phyloP scores from a whole-genome alignment of 805 yeast genomes.

The Tetrapisispora namnaoensis region DNA sequence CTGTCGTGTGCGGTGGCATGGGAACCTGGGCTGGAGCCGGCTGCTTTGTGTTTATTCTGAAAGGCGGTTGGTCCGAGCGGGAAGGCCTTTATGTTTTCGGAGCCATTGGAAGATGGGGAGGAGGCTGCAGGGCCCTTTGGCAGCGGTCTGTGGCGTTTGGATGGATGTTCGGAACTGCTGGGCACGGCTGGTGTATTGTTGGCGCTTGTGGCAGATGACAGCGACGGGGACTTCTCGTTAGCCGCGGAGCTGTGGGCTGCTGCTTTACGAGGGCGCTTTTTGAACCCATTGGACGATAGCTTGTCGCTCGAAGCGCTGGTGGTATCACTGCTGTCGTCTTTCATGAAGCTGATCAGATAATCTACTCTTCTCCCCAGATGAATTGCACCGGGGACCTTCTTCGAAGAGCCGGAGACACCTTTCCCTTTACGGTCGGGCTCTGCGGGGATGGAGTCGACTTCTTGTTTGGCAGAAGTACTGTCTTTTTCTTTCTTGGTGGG shows the following conservation, averaged over 20 bases:
- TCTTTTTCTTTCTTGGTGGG: background rate
- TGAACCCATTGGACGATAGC: conserved; percentile 21
- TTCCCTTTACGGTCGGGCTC: conserved; percentile 17
- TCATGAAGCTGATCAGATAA: conserved; percentile 62
- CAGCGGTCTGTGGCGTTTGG: conserved; percentile 19
- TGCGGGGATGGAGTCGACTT: background rate
- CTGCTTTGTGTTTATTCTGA: conserved; percentile 5
- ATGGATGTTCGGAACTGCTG: conserved; percentile 7
- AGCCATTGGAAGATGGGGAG: conserved; percentile 4
- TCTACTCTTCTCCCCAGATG: conserved; percentile 90
- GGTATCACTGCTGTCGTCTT: conserved; percentile 42
- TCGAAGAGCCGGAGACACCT: conserved; percentile 30
- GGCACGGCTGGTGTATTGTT: conserved; percentile 6
- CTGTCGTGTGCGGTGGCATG: background rate
- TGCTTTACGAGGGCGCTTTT: conserved; percentile 21
- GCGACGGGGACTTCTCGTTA: background rate
- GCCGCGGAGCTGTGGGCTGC: background rate
- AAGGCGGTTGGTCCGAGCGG: conserved; percentile 18
- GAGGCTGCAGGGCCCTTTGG: conserved; percentile 12
- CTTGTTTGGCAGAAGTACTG: background rate
- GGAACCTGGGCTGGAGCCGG: conserved; percentile 1
- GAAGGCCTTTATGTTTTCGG: conserved; percentile 4
- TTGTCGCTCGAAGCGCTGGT: conserved; percentile 9
- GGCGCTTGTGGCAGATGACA: background rate
- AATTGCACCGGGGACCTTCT: conserved; percentile 82